Percentiles rank a stretch among this genome's conserved stretches.
These are phyloP conservation scores for Tulasnella sp. DNA, from an alignment of 768 basidiomycete genomes.

Conservation along the genomic window DNA sequence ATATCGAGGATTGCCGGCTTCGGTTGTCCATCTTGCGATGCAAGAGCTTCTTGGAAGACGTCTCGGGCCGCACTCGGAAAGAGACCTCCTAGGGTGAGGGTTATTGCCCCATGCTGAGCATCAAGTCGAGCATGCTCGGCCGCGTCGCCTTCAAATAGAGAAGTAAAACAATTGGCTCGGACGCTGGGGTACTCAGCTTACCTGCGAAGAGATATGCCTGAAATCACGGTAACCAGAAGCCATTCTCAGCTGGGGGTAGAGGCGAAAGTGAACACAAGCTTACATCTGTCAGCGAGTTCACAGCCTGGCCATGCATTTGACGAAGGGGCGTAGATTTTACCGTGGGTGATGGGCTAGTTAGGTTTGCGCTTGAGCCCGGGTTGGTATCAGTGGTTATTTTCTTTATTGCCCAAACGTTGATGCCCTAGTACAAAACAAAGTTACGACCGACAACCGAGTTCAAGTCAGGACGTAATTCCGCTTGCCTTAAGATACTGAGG, in stretches of 20 bases:
- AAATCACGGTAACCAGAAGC: not conserved
- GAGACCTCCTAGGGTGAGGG: not conserved
- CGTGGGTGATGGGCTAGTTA: not conserved
- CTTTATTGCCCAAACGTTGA: not conserved
- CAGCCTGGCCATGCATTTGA: not conserved
- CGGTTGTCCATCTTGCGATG: not conserved
- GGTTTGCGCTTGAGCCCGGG: not conserved
- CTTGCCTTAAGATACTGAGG: not conserved
- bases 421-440: not conserved
- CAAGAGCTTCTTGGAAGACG: not conserved
- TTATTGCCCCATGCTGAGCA: slow-evolving; percentile 2
- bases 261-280: not conserved
- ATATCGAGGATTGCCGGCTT: not conserved
- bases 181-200: not conserved
- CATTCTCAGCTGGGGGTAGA: not conserved
- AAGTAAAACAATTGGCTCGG: not conserved
- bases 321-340: not conserved
- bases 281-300: not conserved
- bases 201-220: not conserved
- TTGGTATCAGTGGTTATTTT: not conserved
- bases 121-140: slow-evolving; percentile 6
- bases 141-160: not conserved
- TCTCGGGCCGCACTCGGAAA: not conserved
- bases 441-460: not conserved
- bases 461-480: not conserved